Evolutionary conservation across 768 basidiomycete species (phyloP), one percentile per base, ranked within the genome.

Genomic region (Leccinum truebloodii): DNA sequence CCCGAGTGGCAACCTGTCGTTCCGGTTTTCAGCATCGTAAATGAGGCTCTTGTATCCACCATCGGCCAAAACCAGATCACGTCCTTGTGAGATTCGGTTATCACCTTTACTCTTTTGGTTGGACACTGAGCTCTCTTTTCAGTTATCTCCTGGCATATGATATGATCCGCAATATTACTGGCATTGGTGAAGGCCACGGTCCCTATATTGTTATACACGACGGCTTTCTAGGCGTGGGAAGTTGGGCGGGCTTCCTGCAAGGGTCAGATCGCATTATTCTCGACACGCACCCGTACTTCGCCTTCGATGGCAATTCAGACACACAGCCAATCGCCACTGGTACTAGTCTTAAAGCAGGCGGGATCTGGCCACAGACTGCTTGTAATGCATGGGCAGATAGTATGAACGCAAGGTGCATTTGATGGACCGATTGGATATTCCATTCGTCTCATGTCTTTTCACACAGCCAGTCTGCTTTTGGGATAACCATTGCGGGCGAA

Each of bases 401-500:
- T 52, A 79, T 84, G 58, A 88, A 88, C n/a, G 52, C 61, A 12
- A 73, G 74, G 74, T 74, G 55, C 81, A 16, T 52, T 55, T 18
- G 50, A 50, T 54, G 32, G 22, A 50, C 53, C 12, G 49, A 53
- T 58, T 24, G 22, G 6, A 24, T 51, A 30, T 52, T 50, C 34
- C 37, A 9, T 28, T 35, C 4, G 32, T 55, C 55, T 61, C 34
- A 62, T 20, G 26, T 55, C 52, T 24, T 34, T 52, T 30, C 52
- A 52, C 64, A 34, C 58, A 82, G 80, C 69, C 82, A 72, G 70
- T 73, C 67, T 59, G 70, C 75, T 8, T 91, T 92, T 66, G 94
- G 94, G 10, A 74, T 94, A 44, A 86, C 86, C 14, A 69, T 88
- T 26, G 86, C 85, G 1, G 94, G 91, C 48, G 94, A 95, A 73